These are phyloP conservation scores for Microbotryum lychnidis-dioicae DNA, from an alignment of 1,284 basidiomycete genomes.

Conservation along the genomic window DNA sequence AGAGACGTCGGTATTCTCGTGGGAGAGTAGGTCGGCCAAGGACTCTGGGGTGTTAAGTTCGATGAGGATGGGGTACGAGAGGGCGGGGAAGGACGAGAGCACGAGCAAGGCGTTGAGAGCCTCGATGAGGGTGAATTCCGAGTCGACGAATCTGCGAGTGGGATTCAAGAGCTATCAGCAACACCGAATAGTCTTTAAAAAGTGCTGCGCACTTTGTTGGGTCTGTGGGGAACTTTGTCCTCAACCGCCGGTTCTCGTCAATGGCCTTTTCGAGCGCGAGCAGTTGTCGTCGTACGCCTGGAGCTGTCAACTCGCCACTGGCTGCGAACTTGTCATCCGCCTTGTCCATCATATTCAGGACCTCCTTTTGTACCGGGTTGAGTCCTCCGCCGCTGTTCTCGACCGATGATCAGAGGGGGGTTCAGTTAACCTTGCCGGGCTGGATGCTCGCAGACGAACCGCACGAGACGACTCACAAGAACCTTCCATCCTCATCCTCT, in stretches of 20 bases:
- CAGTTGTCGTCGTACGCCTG: constrained; percentile 63
- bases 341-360: constrained; percentile 78
- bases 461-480: constrained; percentile 45
- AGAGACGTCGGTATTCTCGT: constrained; percentile 89
- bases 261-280: constrained; percentile 77
- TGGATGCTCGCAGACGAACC: neutral
- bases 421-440: neutral
- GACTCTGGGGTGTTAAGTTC: constrained; percentile 60
- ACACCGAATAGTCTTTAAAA: neutral
- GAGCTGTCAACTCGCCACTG: constrained; percentile 57
- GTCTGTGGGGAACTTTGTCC: constrained; percentile 72
- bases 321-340: constrained; percentile 53
- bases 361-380: constrained; percentile 80
- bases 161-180: neutral
- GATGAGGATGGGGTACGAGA: constrained; percentile 84
- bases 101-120: constrained; percentile 72
- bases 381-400: constrained; percentile 61
- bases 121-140: constrained; percentile 85
- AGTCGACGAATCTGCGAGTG: constrained; percentile 80
- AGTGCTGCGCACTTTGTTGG: constrained; percentile 63
- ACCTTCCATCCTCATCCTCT: constrained; percentile 84
- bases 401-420: too few species aligned
- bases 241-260: constrained; percentile 87
- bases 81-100: constrained; percentile 72
- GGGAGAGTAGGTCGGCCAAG: constrained; percentile 66